Percentiles rank a stretch among this genome's conserved stretches.
phyloP scores from a whole-genome alignment of 805 yeast genomes.

The Aciculoconidium aculeatum region DNA sequence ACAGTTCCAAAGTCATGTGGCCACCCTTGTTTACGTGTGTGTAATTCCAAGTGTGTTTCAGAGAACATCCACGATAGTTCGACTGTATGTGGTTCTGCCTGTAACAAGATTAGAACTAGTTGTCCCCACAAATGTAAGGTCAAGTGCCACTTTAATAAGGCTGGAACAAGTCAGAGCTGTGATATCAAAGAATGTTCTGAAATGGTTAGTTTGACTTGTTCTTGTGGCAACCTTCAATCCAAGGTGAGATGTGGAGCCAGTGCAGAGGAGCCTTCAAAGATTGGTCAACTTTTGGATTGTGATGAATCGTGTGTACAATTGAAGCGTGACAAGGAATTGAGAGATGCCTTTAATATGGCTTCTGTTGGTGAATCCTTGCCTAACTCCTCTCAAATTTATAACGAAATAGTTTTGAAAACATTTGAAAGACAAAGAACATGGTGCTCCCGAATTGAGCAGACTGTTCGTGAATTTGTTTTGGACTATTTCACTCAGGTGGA shows the following conservation, averaged over 20 bases:
- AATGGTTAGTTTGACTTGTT: slow-evolving; percentile 47
- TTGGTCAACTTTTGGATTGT: slow-evolving; percentile 47
- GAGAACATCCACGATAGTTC: slow-evolving; percentile 50
- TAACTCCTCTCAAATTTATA: slow-evolving; percentile 30
- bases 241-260: slow-evolving; percentile 55
- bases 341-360: slow-evolving; percentile 50
- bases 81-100: slow-evolving; percentile 47
- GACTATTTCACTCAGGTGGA: slow-evolving; percentile 20
- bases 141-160: slow-evolving; percentile 55
- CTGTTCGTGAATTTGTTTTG: slow-evolving; percentile 44
- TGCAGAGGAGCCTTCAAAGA: slow-evolving; percentile 22
- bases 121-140: slow-evolving; percentile 68
- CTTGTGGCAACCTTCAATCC: slow-evolving; percentile 53
- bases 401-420: slow-evolving; percentile 40
- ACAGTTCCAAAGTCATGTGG: slow-evolving; percentile 30
- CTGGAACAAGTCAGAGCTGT: slow-evolving; percentile 34
- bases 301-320: slow-evolving; percentile 62
- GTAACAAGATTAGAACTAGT: slow-evolving; percentile 44
- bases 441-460: slow-evolving; percentile 60
- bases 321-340: slow-evolving; percentile 55
- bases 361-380: slow-evolving; percentile 7
- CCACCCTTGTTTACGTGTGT: slow-evolving; percentile 46
- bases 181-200: slow-evolving; percentile 49
- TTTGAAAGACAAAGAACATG: slow-evolving; percentile 56
- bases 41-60: slow-evolving; percentile 56